Evolutionary conservation across 768 basidiomycete species (phyloP).

Genomic region (Tylopilus plumbeoviolaceoides): DNA sequence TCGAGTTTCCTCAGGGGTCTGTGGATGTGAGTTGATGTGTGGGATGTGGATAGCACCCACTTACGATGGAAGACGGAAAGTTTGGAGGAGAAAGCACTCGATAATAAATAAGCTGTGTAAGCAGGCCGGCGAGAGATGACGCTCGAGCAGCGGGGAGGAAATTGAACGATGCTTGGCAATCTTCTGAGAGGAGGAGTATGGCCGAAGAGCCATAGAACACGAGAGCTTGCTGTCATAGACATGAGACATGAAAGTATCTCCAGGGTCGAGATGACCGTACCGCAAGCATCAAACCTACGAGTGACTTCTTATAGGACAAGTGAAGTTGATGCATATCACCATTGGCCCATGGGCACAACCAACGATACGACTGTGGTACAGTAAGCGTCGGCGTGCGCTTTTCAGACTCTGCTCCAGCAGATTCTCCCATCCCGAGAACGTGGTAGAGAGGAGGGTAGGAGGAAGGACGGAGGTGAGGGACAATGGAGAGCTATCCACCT

Average conservation of each 20-base stretch:
- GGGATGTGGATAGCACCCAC: neutral
- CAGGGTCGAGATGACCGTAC: neutral
- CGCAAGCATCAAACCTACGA: neutral
- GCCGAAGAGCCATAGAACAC: too few relatives aligned
- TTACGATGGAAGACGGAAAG: neutral
- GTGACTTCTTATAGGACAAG: too few relatives aligned
- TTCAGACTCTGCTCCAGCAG: too few relatives aligned
- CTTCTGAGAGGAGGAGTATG: neutral
- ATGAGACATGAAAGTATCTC: neutral
- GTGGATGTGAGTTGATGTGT: neutral
- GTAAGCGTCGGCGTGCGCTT: too few relatives aligned
- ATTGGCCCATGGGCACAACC: too few relatives aligned
- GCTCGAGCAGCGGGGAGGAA: neutral
- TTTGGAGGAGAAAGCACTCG: neutral
- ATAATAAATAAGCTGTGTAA: neutral
- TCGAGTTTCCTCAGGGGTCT: neutral
- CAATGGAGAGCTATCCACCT: too few relatives aligned
- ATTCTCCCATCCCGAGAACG: too few relatives aligned
- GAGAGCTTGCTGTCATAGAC: too few relatives aligned
- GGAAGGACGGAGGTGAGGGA: too few relatives aligned
- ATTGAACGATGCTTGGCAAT: neutral
- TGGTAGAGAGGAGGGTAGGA: neutral
- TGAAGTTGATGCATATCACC: too few relatives aligned
- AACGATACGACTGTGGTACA: too few relatives aligned
- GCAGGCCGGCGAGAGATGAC: constrained; percentile 1